Percentiles rank a stretch among this genome's conserved stretches.
These are phyloP conservation scores for Aspergillus novofumigatus DNA, from an alignment of 2,329 filamentous ascomycete species.

Conservation along the genomic window DNA sequence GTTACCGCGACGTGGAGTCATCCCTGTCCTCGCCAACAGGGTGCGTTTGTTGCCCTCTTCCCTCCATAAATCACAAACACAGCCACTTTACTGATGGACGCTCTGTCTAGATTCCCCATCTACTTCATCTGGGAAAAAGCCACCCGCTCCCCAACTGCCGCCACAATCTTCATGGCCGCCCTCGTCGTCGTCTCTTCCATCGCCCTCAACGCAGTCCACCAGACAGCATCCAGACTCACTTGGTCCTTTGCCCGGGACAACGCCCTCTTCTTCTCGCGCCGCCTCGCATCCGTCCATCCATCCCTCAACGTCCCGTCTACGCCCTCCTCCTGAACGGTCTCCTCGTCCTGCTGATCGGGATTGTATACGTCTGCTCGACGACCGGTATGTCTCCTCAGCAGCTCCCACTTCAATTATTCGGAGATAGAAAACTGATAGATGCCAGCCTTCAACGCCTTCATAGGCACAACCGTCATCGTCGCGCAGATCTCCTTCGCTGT, in stretches of 20 bases:
- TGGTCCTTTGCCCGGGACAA: conserved; percentile 33
- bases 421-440: neutral
- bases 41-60: neutral
- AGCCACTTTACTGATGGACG: neutral
- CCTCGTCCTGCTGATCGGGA: conserved; percentile 15
- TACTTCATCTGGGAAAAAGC: conserved; percentile 23
- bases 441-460: conserved; percentile 22
- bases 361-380: conserved; percentile 20
- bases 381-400: conserved; percentile 15
- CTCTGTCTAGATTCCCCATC: conserved; percentile 13
- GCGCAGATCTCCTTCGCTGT: conserved; percentile 21
- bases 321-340: conserved; percentile 14
- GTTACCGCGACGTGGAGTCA: conserved; percentile 8
- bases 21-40: conserved; percentile 15
- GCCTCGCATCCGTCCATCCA: conserved; percentile 8
- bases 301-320: conserved; percentile 12
- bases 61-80: neutral
- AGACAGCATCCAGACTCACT: conserved; percentile 28
- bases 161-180: conserved; percentile 18
- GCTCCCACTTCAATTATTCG: too few species aligned
- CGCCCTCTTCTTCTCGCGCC: conserved; percentile 26
- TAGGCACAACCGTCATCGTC: conserved; percentile 19
- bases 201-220: conserved; percentile 21
- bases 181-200: conserved; percentile 14
- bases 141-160: conserved; percentile 16